Percentiles rank a stretch among this genome's conserved stretches.
Evolutionary conservation across 768 basidiomycete genomes (phyloP).

Genomic region (Naganishia antarctica): DNA sequence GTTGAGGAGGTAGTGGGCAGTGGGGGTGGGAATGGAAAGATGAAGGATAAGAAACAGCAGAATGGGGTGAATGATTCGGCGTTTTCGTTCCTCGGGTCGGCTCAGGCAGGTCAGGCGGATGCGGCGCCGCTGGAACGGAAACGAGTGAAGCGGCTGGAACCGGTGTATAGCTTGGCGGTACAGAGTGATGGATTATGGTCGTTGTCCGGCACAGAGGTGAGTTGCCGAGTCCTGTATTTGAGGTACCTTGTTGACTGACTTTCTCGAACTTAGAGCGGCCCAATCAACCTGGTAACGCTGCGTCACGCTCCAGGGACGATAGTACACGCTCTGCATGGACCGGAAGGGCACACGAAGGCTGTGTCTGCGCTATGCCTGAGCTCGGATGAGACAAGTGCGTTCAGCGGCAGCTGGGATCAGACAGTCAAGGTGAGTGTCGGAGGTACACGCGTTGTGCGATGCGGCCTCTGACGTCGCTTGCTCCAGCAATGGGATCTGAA

Average conservation of each 20-base stretch:
- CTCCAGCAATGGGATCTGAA: constrained; percentile 95
- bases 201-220: constrained; percentile 77
- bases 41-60: constrained; percentile 34
- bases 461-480: not conserved
- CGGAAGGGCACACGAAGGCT: constrained; percentile 61
- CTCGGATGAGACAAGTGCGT: constrained; percentile 75
- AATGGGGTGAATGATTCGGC: constrained; percentile 54
- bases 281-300: constrained; percentile 85
- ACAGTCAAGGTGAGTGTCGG: constrained; percentile 65
- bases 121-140: not conserved
- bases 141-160: constrained; percentile 44
- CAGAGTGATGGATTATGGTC: constrained; percentile 92
- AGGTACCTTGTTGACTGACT: not conserved
- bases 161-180: constrained; percentile 85
- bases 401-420: constrained; percentile 93
- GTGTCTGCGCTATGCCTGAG: constrained; percentile 79
- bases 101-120: not conserved
- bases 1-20: constrained; percentile 28
- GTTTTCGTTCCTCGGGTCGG: constrained; percentile 47
- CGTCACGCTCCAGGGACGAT: constrained; percentile 84
- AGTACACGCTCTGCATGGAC: constrained; percentile 58
- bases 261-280: constrained; percentile 60
- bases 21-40: constrained; percentile 14
- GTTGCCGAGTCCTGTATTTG: constrained; percentile 31
- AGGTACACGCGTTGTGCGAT: not conserved